These are phyloP conservation scores for Pseudoturritis turrita DNA, from an alignment of 345 rosid species.

Conservation along the genomic window DNA sequence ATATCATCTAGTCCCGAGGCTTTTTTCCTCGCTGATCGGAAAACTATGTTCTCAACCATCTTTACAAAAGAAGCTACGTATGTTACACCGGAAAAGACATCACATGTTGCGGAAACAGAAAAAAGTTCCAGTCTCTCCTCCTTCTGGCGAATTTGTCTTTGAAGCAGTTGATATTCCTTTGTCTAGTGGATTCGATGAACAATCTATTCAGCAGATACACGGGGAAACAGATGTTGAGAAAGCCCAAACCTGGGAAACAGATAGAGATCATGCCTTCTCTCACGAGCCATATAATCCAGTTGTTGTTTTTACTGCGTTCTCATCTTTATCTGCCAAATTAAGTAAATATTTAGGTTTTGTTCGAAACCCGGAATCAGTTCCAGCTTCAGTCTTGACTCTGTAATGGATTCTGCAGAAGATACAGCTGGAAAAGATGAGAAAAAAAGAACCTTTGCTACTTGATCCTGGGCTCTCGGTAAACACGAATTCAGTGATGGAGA, in stretches of 20 bases:
- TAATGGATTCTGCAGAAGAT: conserved; percentile 24
- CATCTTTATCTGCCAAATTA: conserved; percentile 69
- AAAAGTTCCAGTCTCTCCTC: conserved; percentile 22
- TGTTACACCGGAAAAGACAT: not conserved
- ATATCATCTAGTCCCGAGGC: conserved; percentile 88
- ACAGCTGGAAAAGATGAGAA: conserved; percentile 31
- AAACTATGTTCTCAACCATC: conserved; percentile 74
- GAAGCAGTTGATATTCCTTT: conserved; percentile 42
- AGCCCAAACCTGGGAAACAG: conserved; percentile 29
- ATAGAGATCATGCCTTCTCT: conserved; percentile 41
- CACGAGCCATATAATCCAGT: conserved; percentile 75
- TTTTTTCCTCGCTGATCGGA: conserved; percentile 75
- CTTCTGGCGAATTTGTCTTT: conserved; percentile 32
- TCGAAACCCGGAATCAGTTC: conserved; percentile 40
- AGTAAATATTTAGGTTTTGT: conserved; percentile 59
- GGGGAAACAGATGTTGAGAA: conserved; percentile 33
- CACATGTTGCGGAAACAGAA: conserved; percentile 25
- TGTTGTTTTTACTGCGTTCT: conserved; percentile 65
- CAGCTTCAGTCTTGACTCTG: conserved; percentile 38
- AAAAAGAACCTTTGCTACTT: conserved; percentile 22
- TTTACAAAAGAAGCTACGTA: conserved; percentile 30
- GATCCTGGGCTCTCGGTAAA: conserved; percentile 28
- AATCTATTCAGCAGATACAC: conserved; percentile 23
- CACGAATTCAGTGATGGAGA: conserved; percentile 37
- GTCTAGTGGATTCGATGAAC: conserved; percentile 40